Base-by-base conservation (phyloP, 352 stramenopile genomes). In the Globisporangium emineosum region DNA sequence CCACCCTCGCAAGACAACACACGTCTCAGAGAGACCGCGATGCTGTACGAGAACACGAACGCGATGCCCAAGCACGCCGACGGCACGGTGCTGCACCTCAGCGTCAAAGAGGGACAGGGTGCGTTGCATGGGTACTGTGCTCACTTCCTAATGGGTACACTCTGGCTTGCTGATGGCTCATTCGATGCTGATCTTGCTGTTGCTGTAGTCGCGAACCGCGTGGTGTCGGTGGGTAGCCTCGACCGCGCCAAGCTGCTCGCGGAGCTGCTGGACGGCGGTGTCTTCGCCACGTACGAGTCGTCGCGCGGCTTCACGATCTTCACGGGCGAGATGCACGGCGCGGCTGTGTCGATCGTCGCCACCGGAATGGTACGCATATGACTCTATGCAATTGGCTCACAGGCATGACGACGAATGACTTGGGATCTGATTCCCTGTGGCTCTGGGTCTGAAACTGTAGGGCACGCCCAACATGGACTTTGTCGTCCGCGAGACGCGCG, bases 391-490 rank as follows among this genome's bases (percentile, higher is more conserved):
- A 4, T 21, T 21, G 30, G 10, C 3, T 21, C 17, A 35, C 35
- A 49, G 19, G 33, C 43, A 43, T 62, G 27, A 19, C 43, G n/a
- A n/a, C n/a, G 27, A 25, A 17, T 35, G 15, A 13, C 21, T 13
- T 15, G 25, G 15, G 47, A 10, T 58, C 30, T 17, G 13, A 17
- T 33, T 8, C 5, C 29, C 13, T n/a, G n/a, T n/a, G n/a, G n/a
- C n/a, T n/a, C n/a, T n/a, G n/a, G n/a, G n/a, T n/a, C n/a, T n/a
- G n/a, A n/a, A n/a, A n/a, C 13, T 30, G 35, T 23, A 83, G 73
- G 83, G 83, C 9, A 70, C 68, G 12, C 67, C 83, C 12, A 91
- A 89, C 63, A 91, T 91, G 81, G 83, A 91, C 65, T 91, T 91
- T 65, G 67, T 89, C 21, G 81, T 90, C 19, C 73, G 83, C 32